Conservation (phyloP, 1,284 basidiomycete genomes). For the Vanrija sp. region DNA sequence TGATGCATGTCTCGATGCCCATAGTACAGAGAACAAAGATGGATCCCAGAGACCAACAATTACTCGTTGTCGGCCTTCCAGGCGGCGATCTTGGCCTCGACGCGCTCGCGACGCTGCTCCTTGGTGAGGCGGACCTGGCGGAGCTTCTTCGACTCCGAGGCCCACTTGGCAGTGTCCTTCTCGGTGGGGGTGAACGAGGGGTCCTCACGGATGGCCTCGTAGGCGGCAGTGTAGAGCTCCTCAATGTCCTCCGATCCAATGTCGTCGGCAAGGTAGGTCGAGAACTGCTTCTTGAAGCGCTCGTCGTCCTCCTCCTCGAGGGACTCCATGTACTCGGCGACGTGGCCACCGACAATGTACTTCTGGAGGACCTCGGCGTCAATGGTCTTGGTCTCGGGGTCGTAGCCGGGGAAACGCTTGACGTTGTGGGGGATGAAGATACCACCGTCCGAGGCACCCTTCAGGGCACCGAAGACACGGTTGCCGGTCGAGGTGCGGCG, state of each 20-base stretch:
- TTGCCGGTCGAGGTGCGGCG: conserved; percentile 97
- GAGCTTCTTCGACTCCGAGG: conserved; percentile 75
- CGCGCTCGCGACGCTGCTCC: conserved; percentile 70
- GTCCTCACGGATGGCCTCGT: conserved; percentile 92
- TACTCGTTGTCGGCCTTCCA: conserved; percentile 62
- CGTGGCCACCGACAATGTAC: conserved; percentile 97
- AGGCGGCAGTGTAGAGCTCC: conserved; percentile 87
- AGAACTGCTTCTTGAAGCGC: conserved; percentile 98
- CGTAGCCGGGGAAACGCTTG: conserved; percentile 98
- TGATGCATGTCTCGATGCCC: conserved; percentile 9
- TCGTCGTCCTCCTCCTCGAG: conserved; percentile 99
- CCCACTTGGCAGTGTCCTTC: conserved; percentile 85
- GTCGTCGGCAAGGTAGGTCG: conserved; percentile 91
- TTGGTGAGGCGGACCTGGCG: conserved; percentile 67
- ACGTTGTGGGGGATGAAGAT: conserved; percentile 97
- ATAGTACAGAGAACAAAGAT: conserved; percentile 1
- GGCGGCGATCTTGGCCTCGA: conserved; percentile 77
- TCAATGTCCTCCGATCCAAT: conserved; percentile 96
- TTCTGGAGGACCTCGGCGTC: conserved; percentile 93
- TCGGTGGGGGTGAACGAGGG: conserved; percentile 87
- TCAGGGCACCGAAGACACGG: conserved; percentile 97
- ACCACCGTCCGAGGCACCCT: conserved; percentile 97
- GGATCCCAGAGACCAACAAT: conserved; percentile 19
- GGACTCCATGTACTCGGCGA: conserved; percentile 99
- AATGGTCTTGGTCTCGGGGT: conserved; percentile 88